Evolutionary conservation across 2,329 filamentous ascomycete species (phyloP).

Genomic region (Colletotrichum eleusines): DNA sequence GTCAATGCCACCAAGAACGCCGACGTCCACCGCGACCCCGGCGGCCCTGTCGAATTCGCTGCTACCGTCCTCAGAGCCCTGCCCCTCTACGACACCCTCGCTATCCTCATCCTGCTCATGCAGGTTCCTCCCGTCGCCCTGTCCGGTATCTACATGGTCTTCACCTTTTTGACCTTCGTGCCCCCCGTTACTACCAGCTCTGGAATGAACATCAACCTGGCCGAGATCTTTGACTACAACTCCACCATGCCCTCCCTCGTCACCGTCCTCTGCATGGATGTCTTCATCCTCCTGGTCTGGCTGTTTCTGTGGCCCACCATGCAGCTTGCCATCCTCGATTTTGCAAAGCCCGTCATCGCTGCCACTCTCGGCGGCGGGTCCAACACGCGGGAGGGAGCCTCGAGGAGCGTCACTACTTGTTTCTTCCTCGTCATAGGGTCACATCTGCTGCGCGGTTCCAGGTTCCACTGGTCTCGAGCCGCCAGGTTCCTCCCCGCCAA

Average conservation of each 20-base stretch:
- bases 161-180: constrained; percentile 92
- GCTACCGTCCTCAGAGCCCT: constrained; percentile 90
- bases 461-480: constrained; percentile 61
- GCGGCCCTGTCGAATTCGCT: constrained; percentile 81
- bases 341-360: constrained; percentile 93
- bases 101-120: constrained; percentile 95
- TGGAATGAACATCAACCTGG: constrained; percentile 83
- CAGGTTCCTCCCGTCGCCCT: constrained; percentile 90
- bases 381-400: constrained; percentile 74
- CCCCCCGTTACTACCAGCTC: constrained; percentile 83
- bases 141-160: constrained; percentile 90
- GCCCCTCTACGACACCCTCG: constrained; percentile 93
- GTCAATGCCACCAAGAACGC: constrained; percentile 77
- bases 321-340: constrained; percentile 88
- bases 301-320: constrained; percentile 88
- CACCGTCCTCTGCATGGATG: constrained; percentile 86
- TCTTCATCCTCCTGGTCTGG: constrained; percentile 86
- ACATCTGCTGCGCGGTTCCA: constrained; percentile 64
- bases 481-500: constrained; percentile 60
- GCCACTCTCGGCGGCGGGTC: constrained; percentile 89
- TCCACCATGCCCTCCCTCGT: constrained; percentile 87
- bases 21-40: constrained; percentile 76
- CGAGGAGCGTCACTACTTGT: constrained; percentile 78
- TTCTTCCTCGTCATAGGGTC: constrained; percentile 74
- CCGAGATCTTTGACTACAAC: constrained; percentile 91